Evolutionary conservation across 139 green algal species (phyloP).

Genomic region (Pleodorina starrii): DNA sequence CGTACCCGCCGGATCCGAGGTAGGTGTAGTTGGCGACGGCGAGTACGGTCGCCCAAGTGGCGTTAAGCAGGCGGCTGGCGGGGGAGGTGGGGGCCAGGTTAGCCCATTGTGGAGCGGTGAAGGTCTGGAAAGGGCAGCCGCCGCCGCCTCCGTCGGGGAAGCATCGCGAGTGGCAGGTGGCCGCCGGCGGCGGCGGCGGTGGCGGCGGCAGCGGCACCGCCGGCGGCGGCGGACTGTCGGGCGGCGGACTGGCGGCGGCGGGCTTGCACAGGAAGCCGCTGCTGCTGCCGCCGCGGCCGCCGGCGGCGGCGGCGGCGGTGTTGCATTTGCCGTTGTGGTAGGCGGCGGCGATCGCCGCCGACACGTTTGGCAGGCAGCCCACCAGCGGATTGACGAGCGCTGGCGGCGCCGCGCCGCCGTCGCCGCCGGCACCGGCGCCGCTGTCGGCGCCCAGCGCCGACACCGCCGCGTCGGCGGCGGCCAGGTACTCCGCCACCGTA

Average conservation of each 20-base stretch:
- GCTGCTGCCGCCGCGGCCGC: not conserved
- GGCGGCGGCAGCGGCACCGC: not conserved
- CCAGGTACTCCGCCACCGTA: not conserved
- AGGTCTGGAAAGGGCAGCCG: not conserved
- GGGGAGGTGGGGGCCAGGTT: not conserved
- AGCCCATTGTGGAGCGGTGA: not conserved
- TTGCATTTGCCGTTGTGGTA: not conserved
- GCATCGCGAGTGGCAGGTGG: not conserved
- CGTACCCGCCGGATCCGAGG: not conserved
- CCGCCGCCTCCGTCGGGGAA: not conserved
- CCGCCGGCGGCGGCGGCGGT: not conserved
- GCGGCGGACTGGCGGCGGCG: not conserved
- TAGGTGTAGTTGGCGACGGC: not conserved
- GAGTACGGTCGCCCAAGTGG: not conserved
- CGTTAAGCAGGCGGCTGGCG: not conserved
- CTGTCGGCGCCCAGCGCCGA: not conserved
- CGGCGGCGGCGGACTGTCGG: not conserved
- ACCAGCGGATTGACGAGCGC: not conserved
- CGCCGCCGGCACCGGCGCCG: not conserved
- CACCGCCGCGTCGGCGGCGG: not conserved
- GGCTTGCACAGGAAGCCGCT: constrained; percentile 1
- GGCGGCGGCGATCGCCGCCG: not conserved
- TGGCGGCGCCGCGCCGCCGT: too few relatives aligned
- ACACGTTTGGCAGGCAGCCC: constrained; percentile 3
- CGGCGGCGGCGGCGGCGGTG: not conserved